These are phyloP conservation scores for Eutrema yunnanense DNA, from an alignment of 345 rosid genomes.

Conservation along the genomic window DNA sequence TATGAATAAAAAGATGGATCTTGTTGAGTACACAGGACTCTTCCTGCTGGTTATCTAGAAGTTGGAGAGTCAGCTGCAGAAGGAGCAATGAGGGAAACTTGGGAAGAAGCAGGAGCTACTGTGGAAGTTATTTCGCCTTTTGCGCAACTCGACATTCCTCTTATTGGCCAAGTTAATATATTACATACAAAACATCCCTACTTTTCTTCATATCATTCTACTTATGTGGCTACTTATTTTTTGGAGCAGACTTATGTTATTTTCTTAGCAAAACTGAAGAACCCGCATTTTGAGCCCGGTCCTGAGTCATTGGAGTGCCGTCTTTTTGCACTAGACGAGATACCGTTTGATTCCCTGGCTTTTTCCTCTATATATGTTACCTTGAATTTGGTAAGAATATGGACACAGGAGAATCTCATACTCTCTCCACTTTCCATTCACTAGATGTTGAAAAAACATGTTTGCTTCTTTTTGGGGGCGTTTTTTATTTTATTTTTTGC, in stretches of 20 bases:
- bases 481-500: slow-evolving; percentile 13
- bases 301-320: slow-evolving; percentile 87
- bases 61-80: slow-evolving; percentile 94
- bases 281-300: slow-evolving; percentile 75
- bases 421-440: neutral
- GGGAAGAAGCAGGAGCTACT: slow-evolving; percentile 95
- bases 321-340: slow-evolving; percentile 70
- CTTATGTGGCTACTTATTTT: slow-evolving; percentile 22
- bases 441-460: neutral
- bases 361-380: slow-evolving; percentile 89
- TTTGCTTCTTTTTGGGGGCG: neutral
- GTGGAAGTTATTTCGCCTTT: slow-evolving; percentile 89
- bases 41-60: slow-evolving; percentile 98
- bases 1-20: neutral
- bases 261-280: slow-evolving; percentile 86
- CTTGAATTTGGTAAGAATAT: slow-evolving; percentile 62
- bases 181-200: neutral
- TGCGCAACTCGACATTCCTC: slow-evolving; percentile 91
- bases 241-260: slow-evolving; percentile 81
- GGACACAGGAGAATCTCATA: neutral
- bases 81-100: slow-evolving; percentile 93
- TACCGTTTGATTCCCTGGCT: slow-evolving; percentile 87
- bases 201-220: neutral
- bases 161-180: slow-evolving; percentile 76
- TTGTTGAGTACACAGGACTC: slow-evolving; percentile 55